Base-by-base conservation (phyloP, 2,329 filamentous ascomycete species). In the Fusarium sp. region DNA sequence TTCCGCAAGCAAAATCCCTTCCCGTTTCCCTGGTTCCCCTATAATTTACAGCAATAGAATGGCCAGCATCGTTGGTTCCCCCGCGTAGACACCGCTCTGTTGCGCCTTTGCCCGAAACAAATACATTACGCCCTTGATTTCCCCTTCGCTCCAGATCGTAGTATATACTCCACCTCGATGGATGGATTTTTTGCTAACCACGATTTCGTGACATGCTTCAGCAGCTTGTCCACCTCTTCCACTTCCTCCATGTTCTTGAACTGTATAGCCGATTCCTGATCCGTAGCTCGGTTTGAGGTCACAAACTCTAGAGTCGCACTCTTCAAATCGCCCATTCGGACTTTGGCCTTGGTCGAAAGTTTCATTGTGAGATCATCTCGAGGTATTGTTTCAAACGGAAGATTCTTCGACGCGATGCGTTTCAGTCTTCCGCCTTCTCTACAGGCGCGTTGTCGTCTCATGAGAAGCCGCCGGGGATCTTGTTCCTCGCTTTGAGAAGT, bases 321-420 rank as follows among this genome's bases (percentile, higher is more conserved):
- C 22, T 33, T 62, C 43, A 76, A 28, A 26, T 45, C 24, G 19
- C 28, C 21, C 42, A 67, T 53, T 45, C 51, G 44, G 31, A 66
- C 19, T 15, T 34, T 33, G 14, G 65, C 38, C 24, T 50, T 63
- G 28, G 51, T 47, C 21, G 57, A 69, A 21, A 71, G 24, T 31
- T 55, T 49, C 40, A 69, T 64, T 9, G 70, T 73, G 43, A 65
- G 42, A 28, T 71, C 47, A 6, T 52, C 40, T 26, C 14, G 51
- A 21, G 76, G 63, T n/a, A 72, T 71, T 26, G 44, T 69, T 61
- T 77, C 77, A 9, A 78, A 58, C 10, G 75, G 73, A 34, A 77
- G 63, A 36, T 51, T 69, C 21, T 51, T 68, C 7, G 73, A 75
- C 15, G 62, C 64, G 17, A 73, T 26, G 19, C 73, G 62, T 58